Evolutionary conservation across 2,329 filamentous ascomycete species (phyloP).

Genomic region (Mycogone perniciosa): DNA sequence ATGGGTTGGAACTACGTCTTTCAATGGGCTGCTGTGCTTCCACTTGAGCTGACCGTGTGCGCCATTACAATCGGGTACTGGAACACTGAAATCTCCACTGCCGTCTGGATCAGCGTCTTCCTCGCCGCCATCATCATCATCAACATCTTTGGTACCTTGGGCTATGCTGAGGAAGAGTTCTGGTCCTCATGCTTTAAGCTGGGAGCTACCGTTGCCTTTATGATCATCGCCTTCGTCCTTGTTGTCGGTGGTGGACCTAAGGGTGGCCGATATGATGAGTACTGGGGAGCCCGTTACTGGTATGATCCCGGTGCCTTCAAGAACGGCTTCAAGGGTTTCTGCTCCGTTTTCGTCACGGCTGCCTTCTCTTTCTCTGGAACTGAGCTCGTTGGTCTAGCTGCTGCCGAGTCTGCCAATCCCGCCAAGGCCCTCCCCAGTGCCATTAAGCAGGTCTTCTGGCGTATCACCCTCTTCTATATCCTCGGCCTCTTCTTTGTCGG

Average conservation of each 20-base stretch:
- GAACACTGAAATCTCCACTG: constrained; percentile 37
- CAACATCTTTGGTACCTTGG: constrained; percentile 41
- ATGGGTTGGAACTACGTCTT: constrained; percentile 47
- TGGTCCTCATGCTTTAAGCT: constrained; percentile 43
- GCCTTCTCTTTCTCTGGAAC: constrained; percentile 62
- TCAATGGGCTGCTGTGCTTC: constrained; percentile 42
- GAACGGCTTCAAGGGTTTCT: constrained; percentile 63
- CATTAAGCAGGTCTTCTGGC: constrained; percentile 61
- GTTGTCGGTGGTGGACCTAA: constrained; percentile 48
- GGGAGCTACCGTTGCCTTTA: constrained; percentile 45
- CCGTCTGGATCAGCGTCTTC: constrained; percentile 12
- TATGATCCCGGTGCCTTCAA: constrained; percentile 46
- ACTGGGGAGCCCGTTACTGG: constrained; percentile 37
- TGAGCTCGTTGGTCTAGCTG: constrained; percentile 60
- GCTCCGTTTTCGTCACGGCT: constrained; percentile 61
- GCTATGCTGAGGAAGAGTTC: constrained; percentile 21
- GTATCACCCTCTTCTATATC: constrained; percentile 41
- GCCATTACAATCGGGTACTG: constrained; percentile 47
- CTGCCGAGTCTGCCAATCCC: constrained; percentile 59
- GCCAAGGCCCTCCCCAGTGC: constrained; percentile 65
- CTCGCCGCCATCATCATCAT: constrained; percentile 35
- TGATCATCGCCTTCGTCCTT: constrained; percentile 47
- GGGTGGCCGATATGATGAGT: constrained; percentile 32
- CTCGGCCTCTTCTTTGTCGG: constrained; percentile 40
- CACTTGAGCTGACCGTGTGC: constrained; percentile 43